These are phyloP conservation scores for Bruguiera parviflora DNA, from an alignment of 345 rosid genomes.

Conservation along the genomic window DNA sequence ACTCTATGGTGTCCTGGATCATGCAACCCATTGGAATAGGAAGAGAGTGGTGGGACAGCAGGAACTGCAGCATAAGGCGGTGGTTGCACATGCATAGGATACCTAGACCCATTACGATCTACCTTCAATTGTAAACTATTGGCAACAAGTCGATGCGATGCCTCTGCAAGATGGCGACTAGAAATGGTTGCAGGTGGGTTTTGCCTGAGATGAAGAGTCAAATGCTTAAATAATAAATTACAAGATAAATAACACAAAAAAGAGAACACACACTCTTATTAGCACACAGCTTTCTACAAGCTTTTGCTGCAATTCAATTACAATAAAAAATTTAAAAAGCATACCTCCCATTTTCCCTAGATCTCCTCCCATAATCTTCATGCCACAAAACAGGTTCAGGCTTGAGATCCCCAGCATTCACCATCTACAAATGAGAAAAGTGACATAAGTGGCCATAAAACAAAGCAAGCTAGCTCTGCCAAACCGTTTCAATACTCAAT, in stretches of 20 bases:
- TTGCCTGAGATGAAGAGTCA: constrained; percentile 44
- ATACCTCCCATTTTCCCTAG: constrained; percentile 48
- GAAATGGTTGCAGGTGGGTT: constrained; percentile 54
- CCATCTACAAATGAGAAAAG: constrained; percentile 40
- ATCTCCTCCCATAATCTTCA: constrained; percentile 61
- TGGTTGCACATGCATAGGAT: constrained; percentile 32
- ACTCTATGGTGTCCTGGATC: constrained; percentile 17
- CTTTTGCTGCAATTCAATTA: not conserved
- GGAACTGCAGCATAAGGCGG: constrained; percentile 27
- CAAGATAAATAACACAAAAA: not conserved
- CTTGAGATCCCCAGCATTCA: constrained; percentile 55
- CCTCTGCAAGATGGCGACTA: constrained; percentile 65
- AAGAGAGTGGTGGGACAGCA: constrained; percentile 25
- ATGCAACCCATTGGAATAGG: constrained; percentile 24
- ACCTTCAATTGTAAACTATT: constrained; percentile 53
- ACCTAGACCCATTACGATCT: constrained; percentile 26
- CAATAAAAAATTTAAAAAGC: not conserved
- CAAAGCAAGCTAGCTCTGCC: not conserved
- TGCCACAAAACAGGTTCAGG: constrained; percentile 73
- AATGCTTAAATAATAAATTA: not conserved
- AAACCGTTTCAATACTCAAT: not conserved
- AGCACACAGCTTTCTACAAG: not conserved
- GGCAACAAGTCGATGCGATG: constrained; percentile 61
- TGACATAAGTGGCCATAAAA: constrained; percentile 6
- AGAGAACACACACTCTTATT: not conserved